Evolutionary conservation across 1,139 yeast genomes (phyloP), one percentile per base, ranked within the genome.

Genomic region (Taphrina populina): DNA sequence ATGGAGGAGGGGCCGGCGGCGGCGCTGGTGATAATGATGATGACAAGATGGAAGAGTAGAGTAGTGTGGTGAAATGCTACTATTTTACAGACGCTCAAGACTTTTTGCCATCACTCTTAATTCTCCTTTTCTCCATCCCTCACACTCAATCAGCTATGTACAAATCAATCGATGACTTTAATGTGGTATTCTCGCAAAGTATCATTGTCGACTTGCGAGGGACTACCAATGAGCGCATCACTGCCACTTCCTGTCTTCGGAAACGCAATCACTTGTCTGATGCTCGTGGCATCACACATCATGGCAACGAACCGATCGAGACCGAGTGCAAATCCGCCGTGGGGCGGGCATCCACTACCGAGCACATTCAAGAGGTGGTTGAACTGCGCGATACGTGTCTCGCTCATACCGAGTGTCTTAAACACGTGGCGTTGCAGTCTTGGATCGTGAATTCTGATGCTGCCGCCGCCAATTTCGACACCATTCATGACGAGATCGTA

Each of bases 381-480:
- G 73, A 92, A 92, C n/a, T 88, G 72, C 17, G 69, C 15, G 67
- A 47, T 82, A 74, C 52, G 84, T 77, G 61, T 29, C 8, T 30
- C 26, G 2, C 56, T 15, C 24, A 85, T 73, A 32, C 78, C 70
- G 55, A 78, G 73, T 64, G 85, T 81, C 21, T 49, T 43, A 7
- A 61, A 27, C 2, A 92, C 78, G 66, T 74, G 86, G 59, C 76
- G 75, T 68, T 92, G 99, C 26, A 92, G 73, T 11, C 71, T 75
- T 0, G 92, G 76, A 67, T 88, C 96, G 67, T 92, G 99, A 26
- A 92, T 78, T 79, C 99, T 88, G 63, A 96, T 77, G 10, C 96
- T 87, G 0, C 99, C 99, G 23, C 99, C 99, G 23, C 98, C 99
- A 1, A 90, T 78, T 68, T 92, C 99, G 4, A 87, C 88, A 0